Evolutionary conservation across 345 rosid genomes (phyloP), one percentile per base, ranked within the genome.

Genomic region (thale cress (Arabidopsis thaliana)): DNA sequence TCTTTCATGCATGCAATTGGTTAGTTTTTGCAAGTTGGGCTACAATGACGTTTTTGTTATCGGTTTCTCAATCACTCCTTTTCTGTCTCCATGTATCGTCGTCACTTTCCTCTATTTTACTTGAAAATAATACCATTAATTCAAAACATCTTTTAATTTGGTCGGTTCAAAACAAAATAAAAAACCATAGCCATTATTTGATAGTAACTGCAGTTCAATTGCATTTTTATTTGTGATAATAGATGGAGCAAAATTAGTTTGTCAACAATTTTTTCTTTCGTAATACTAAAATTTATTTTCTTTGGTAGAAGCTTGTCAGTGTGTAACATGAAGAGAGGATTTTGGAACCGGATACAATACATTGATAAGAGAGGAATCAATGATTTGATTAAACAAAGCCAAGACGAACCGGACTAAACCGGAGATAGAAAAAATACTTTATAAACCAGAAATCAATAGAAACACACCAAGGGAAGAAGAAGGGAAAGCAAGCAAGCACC

Each of bases 1-100:
- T 37, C 7, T 33, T 37, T 49, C 76, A 46, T 61, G 61, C 76
- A 72, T 71, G 74, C 30, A 58, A 59, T 42, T 44, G 33, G 51
- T 44, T 55, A 44, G 20, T 33, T 69, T 69, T 9, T 50, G 69
- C 60, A 38, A 61, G 42, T 72, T 52, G 76, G 76, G 52, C 67
- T 11, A 33, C 9, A 40, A 33, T 20, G 53, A 62, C 41, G 32
- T 62, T 51, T 41, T 55, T 14, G 20, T 45, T 45, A 20, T 45
- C 3, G 3, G 49, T 73, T 63, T 73, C 62, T 56, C 63, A 37
- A 52, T 53, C 70, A 72, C 63, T 42, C 46, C 36, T 73, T 62
- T 51, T 41, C 30, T 1, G 6, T 49, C 59, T 49, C 36, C n/a
- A 25, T 37, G 68, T 38, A 60, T 36, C 51, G 34, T 25, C 52